Evolutionary conservation across 176 grass and related monocot genomes (phyloP), one percentile per base, ranked within the genome.

Genomic region (Thalia dealbata): DNA sequence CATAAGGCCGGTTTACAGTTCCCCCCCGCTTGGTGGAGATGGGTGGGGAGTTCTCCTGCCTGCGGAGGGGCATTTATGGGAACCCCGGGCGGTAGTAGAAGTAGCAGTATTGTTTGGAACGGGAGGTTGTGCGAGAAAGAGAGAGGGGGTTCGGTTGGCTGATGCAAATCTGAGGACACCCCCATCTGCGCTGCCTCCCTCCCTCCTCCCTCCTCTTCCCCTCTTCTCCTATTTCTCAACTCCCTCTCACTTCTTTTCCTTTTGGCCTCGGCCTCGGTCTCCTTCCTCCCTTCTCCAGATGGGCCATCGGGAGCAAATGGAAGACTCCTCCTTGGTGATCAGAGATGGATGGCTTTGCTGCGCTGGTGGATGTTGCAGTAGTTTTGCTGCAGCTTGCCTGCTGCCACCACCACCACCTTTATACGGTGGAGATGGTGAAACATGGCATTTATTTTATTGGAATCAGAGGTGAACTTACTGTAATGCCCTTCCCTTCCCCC

Each of bases 51-150:
- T 80, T 78, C 73, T 75, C 70, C 58, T 54, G 70, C 28, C 70
- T 81, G 67, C 62, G 75, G 75, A 79, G 70, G 84, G 84, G 84
- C 84, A 86, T 74, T 82, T 86, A 73, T 86, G 79, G 79, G 43
- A 86, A 76, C 64, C 72, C 50, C 10, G 64, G 79, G 73, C 70
- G 61, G 75, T 59, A 64, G n/a, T n/a, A n/a, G n/a, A n/a, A n/a
- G n/a, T n/a, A n/a, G n/a, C n/a, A n/a, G 83, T 85, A 73, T 74
- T 60, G 75, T 54, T 45, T 52, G 38, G 50, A 44, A 48, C 42
- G 62, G 64, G 41, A 41, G 52, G n/a, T 10, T 60, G 75, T 54
- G 58, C 18, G 67, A 78, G 64, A 58, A 48, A 69, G 62, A 73
- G 41, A 41, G 62, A 73, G 41, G 22, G 51, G 35, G 58, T 46